phyloP scores from a whole-genome alignment of 202 grass and related monocot genomes.

The Sporobolus alterniflorus region DNA sequence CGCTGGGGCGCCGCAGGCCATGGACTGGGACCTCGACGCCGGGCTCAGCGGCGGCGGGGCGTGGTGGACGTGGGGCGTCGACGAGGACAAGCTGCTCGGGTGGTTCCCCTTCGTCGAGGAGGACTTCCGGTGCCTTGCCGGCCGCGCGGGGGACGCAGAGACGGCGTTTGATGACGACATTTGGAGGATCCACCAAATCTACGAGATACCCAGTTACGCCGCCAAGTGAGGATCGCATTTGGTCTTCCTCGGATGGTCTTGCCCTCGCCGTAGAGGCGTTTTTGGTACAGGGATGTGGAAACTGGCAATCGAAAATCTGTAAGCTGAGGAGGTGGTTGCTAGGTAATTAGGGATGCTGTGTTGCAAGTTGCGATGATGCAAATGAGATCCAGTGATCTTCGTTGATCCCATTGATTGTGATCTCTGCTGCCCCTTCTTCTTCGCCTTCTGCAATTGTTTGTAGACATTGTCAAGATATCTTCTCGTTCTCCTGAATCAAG shows the following conservation, averaged over 20 bases:
- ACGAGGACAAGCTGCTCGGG: conserved; percentile 66
- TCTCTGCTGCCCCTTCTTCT: too few relatives aligned
- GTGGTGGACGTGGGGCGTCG: conserved; percentile 67
- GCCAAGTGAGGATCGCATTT: conserved; percentile 43
- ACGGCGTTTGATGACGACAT: conserved; percentile 61
- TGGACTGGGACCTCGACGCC: conserved; percentile 48
- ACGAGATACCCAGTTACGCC: conserved; percentile 51
- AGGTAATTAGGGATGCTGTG: neutral
- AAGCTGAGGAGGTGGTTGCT: neutral
- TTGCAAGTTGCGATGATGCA: neutral
- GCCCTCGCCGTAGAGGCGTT: neutral
- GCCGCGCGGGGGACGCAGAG: conserved; percentile 11
- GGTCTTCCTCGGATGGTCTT: neutral
- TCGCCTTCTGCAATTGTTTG: neutral
- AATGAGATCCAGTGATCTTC: neutral
- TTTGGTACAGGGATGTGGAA: neutral
- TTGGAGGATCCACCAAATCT: conserved; percentile 68
- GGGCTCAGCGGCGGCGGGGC: conserved; percentile 27
- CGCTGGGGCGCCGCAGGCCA: neutral
- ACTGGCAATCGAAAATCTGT: neutral
- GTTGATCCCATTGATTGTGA: neutral
- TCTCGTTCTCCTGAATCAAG: neutral
- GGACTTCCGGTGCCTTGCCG: conserved; percentile 47
- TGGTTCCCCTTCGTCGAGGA: conserved; percentile 90
- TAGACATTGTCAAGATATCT: neutral